These are phyloP conservation scores for Termitomyces sp. DNA, from an alignment of 768 basidiomycete species.

Conservation along the genomic window DNA sequence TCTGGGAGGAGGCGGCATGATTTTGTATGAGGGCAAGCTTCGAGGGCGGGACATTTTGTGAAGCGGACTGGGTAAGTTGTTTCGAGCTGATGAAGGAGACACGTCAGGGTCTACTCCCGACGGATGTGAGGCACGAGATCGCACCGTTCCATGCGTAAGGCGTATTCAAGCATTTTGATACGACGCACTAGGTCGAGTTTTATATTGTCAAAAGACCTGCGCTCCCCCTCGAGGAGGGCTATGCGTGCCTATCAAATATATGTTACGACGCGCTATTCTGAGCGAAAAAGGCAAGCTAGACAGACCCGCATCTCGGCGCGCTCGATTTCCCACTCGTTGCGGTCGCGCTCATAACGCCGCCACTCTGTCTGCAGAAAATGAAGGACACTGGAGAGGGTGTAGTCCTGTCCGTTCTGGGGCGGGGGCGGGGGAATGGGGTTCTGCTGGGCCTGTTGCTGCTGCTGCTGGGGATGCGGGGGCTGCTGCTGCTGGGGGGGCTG, in stretches of 20 bases:
- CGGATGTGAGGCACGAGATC: conserved; percentile 26
- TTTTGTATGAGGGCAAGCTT: conserved; percentile 66
- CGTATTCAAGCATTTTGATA: conserved; percentile 99
- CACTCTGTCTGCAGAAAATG: conserved; percentile 99
- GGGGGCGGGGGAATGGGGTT: conserved; percentile 69
- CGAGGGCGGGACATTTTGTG: conserved; percentile 59
- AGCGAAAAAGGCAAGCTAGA: conserved; percentile 24
- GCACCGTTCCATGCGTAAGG: conserved; percentile 92
- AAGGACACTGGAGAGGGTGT: conserved; percentile 89
- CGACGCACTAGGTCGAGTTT: conserved; percentile 94
- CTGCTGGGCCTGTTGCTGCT: conserved; percentile 47
- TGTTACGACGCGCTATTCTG: conserved; percentile 30
- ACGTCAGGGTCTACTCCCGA: conserved; percentile 31
- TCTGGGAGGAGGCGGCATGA: conserved; percentile 51
- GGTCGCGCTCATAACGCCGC: conserved; percentile 95
- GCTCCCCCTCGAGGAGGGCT: conserved; percentile 94
- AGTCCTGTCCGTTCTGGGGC: conserved; percentile 87
- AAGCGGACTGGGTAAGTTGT: conserved; percentile 63
- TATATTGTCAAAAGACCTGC: conserved; percentile 95
- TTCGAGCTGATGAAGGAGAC: conserved; percentile 60
- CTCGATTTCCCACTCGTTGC: conserved; percentile 99
- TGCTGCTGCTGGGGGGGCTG: conserved; percentile 61
- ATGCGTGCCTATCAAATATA: conserved; percentile 75
- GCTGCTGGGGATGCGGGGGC: conserved; percentile 49
- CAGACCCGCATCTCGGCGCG: conserved; percentile 97